Base-by-base conservation (phyloP, 2,329 filamentous ascomycete species). In the Talaromyces sp. region DNA sequence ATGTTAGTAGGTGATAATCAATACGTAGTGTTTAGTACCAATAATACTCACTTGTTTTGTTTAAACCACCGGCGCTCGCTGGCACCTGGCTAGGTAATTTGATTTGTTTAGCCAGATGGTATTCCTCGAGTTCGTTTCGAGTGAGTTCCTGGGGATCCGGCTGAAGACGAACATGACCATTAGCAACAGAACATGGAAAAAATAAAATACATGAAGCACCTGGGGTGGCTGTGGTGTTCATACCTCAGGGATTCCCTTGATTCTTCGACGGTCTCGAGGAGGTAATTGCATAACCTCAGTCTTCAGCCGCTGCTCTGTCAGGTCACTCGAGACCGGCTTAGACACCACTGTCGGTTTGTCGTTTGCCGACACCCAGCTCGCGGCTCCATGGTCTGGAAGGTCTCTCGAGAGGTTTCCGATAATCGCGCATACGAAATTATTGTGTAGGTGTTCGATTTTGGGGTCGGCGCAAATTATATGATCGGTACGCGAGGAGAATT, bases 11-110 rank as follows among this genome's bases (percentile, higher is more conserved):
- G n/a, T 49, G 11, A 27, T 3, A 72, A 67, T 49, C 44, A 25
- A 30, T 58, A 39, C 47, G 42, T n/a, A 44, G 9, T n/a, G 42
- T 22, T 22, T 22, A 25, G 22, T 3, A 13, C 10, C 44, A 57
- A 30, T 32, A 27, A 36, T 33, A 77, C 87, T 72, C 81, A 92
- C 89, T 86, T 39, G 83, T 96, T 81, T 93, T 92, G 67, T 91
- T 92, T 53, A 93, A 82, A 22, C 89, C 89, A 30, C 86, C 88
- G 27, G 88, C 88, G 70, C 86, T 87, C 30, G 87, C 82, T 28
- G 88, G 87, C 9, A 86, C 83, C 61, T 91, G 85, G 32, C 88
- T 83, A 30, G 82, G 80, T 52, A 82, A 71, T 68, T 81, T 82
- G 59, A 81, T 80, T 61, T 78, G 76, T 61, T 78, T 78, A 10